Evolutionary conservation across 495 filamentous ascomycete species (phyloP), one percentile per base, ranked within the genome.

Genomic region (Neurospora intermedia): DNA sequence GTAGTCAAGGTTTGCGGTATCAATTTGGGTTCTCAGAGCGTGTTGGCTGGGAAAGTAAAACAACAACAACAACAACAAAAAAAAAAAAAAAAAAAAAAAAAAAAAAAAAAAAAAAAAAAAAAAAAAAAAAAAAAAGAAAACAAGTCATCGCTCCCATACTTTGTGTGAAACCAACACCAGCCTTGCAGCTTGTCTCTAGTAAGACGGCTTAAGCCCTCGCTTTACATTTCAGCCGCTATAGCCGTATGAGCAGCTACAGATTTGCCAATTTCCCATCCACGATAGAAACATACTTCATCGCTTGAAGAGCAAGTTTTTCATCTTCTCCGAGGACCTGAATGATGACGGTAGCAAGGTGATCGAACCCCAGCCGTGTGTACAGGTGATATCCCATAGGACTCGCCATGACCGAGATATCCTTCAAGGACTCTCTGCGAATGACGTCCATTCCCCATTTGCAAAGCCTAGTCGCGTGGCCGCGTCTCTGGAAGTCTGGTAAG

Each of bases 361-460:
- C 69, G 23, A 81, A 82, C 0, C 77, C 75, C 18, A 83, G 73
- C 66, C 74, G 73, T 31, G 69, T 75, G 71, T 83, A 83, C 4
- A 83, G 76, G 31, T 54, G 71, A 43, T 75, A 74, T 42, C 82
- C 82, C 82, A 83, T 83, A 20, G 82, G 81, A 54, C 81, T 82
- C 42, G 80, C 81, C 74, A 80, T 76, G 46, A 82, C 81, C 0
- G 81, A 79, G 43, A 81, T 75, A 41, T 76, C 71, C 15, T 75
- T 72, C 40, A 81, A 59, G 6, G 45, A 39, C 43, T 76, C 74
- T 38, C 48, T 69, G 10, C 73, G 72, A 23, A 78, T 75, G 13
- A 75, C 69, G 9, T 80, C 77, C 74, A 81, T 79, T 20, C 74
- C 80, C 81, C 80, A 82, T 18, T 35, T 73, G 40, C 80, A 81